phyloP scores from a whole-genome alignment of 441 rosid genomes.

The Populus trichocarpa region DNA sequence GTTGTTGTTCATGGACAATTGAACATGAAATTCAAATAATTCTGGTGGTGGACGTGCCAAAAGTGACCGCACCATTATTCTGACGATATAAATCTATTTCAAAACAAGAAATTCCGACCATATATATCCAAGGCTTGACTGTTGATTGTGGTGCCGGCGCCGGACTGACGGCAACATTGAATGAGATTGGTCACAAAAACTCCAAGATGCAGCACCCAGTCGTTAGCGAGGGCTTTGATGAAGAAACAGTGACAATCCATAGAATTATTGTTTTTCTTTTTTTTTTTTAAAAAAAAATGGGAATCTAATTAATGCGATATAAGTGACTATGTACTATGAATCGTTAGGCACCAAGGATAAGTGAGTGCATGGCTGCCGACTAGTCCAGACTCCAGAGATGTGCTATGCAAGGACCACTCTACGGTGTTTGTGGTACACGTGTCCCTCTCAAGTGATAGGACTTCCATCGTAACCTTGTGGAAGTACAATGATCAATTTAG shows the following conservation, averaged over 20 bases:
- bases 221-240: slow-evolving; percentile 8
- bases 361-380: not conserved
- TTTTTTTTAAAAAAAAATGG: not conserved
- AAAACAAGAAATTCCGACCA: not conserved
- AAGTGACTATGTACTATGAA: slow-evolving; percentile 31
- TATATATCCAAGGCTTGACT: not conserved
- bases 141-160: not conserved
- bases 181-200: slow-evolving; percentile 6
- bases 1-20: not conserved
- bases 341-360: slow-evolving; percentile 3
- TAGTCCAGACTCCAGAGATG: not conserved
- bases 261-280: too few relatives aligned
- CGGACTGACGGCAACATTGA: slow-evolving; percentile 2
- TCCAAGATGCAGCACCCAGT: slow-evolving; percentile 7
- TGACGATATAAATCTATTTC: not conserved
- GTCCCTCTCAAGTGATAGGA: not conserved
- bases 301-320: not conserved
- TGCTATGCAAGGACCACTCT: not conserved
- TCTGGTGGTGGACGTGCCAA: not conserved
- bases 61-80: not conserved
- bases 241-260: not conserved
- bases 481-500: not conserved
- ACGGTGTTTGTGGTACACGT: not conserved
- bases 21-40: not conserved
- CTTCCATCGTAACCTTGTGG: not conserved